These are phyloP conservation scores for Petrea volubilis DNA, from an alignment of 257 asterid species.

Conservation along the genomic window DNA sequence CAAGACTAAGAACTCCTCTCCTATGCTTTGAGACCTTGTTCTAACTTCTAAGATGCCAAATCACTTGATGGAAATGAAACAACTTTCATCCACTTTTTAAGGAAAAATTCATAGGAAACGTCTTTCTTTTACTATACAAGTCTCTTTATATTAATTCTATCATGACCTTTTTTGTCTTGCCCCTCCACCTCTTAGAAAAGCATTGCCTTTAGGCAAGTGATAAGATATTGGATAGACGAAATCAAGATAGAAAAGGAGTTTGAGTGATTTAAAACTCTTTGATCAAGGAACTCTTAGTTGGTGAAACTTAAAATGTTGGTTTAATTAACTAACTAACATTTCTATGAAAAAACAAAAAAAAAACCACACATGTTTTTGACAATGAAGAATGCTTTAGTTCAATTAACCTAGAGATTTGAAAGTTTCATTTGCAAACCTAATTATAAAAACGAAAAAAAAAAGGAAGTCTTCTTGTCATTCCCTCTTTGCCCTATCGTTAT, in stretches of 20 bases:
- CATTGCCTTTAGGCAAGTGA: slow-evolving; percentile 36
- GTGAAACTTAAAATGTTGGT: slow-evolving; percentile 28
- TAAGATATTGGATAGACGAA: slow-evolving; percentile 38
- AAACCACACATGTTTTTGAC: slow-evolving; percentile 12
- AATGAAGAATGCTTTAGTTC: background rate
- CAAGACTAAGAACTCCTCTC: no score
- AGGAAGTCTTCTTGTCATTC: background rate
- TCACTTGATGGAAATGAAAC: slow-evolving; percentile 25
- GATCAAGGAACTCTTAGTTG: slow-evolving; percentile 9
- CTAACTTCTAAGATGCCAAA: slow-evolving; percentile 19
- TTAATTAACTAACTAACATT: slow-evolving; percentile 4
- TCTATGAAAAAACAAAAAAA: background rate
- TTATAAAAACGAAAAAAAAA: background rate
- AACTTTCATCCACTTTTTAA: slow-evolving; percentile 22
- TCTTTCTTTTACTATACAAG: slow-evolving; percentile 29
- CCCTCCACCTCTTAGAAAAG: slow-evolving; percentile 28
- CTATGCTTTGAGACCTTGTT: background rate
- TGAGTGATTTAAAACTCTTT: slow-evolving; percentile 32
- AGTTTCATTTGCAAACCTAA: slow-evolving; percentile 16
- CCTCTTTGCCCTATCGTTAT: background rate
- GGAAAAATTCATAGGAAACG: slow-evolving; percentile 32
- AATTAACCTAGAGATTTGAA: background rate
- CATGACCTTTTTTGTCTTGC: slow-evolving; percentile 24
- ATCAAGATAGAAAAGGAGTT: slow-evolving; percentile 40
- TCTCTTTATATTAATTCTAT: slow-evolving; percentile 28